phyloP scores from a whole-genome alignment of 345 rosid genomes.

The Salix viminalis region DNA sequence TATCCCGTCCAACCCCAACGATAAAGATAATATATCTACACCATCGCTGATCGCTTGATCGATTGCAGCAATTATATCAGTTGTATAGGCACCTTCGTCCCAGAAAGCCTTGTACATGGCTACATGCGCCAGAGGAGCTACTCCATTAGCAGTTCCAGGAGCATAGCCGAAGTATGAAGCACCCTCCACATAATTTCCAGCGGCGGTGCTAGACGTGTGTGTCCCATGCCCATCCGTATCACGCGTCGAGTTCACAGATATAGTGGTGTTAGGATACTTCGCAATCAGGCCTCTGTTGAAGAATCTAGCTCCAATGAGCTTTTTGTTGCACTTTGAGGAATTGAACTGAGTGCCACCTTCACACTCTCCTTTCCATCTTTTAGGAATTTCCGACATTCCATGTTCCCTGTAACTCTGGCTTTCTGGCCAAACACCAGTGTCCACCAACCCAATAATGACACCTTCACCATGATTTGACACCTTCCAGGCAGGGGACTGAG shows the following conservation, averaged over 20 bases:
- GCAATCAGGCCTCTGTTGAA: constrained; percentile 30
- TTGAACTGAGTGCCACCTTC: constrained; percentile 23
- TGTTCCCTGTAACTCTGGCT: constrained; percentile 31
- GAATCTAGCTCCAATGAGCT: constrained; percentile 33
- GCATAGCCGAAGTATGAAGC: constrained; percentile 34
- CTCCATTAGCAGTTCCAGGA: constrained; percentile 20
- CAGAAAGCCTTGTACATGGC: constrained; percentile 34
- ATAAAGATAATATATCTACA: constrained; percentile 18
- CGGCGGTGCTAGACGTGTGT: constrained; percentile 31
- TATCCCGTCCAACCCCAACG: constrained; percentile 22
- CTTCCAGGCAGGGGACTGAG: constrained; percentile 12
- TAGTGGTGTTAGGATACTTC: constrained; percentile 5
- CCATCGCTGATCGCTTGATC: constrained; percentile 23
- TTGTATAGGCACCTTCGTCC: constrained; percentile 13
- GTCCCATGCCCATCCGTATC: constrained; percentile 32
- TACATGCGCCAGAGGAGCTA: constrained; percentile 20
- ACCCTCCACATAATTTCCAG: constrained; percentile 27
- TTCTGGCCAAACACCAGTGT: constrained; percentile 35
- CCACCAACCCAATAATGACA: constrained; percentile 28
- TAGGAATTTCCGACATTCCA: constrained; percentile 31
- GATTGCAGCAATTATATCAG: constrained; percentile 28
- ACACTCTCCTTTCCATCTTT: constrained; percentile 35
- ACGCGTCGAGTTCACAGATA: constrained; percentile 27
- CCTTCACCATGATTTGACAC: constrained; percentile 18
- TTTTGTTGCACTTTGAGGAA: constrained; percentile 27